A percentile compares a stretch with the other conserved stretches of the same genome.
phyloP scores from a whole-genome alignment of 352 stramenopile genomes.

The Pilasporangium apinafurcum region DNA sequence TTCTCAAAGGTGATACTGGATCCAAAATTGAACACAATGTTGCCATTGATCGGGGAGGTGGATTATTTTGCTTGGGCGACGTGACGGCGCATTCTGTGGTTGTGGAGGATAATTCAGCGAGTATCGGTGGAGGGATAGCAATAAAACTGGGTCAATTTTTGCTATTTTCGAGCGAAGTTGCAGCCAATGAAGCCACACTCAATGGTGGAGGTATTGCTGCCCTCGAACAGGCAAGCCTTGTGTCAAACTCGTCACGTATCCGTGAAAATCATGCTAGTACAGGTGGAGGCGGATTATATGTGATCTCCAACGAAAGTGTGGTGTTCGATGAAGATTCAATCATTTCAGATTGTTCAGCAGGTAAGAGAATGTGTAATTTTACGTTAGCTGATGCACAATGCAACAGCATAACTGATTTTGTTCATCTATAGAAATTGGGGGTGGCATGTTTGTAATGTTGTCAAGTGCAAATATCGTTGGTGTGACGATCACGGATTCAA shows the following conservation, averaged over 20 bases:
- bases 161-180: constrained; percentile 7
- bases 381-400: background rate
- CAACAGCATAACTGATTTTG: background rate
- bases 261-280: constrained; percentile 15
- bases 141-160: constrained; percentile 10
- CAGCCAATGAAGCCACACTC: constrained; percentile 16
- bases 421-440: constrained; percentile 12
- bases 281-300: constrained; percentile 35
- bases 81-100: constrained; percentile 1
- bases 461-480: constrained; percentile 7
- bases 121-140: constrained; percentile 23
- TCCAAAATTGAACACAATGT: constrained; percentile 17
- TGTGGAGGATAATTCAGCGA: constrained; percentile 20
- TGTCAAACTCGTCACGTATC: constrained; percentile 7
- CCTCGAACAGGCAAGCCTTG: constrained; percentile 12
- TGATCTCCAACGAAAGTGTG: constrained; percentile 30
- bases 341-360: constrained; percentile 21
- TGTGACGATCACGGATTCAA: constrained; percentile 6
- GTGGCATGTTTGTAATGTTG: constrained; percentile 23
- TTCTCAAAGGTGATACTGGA: constrained; percentile 7
- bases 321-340: constrained; percentile 15
- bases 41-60: constrained; percentile 17
- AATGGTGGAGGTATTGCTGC: constrained; percentile 50
- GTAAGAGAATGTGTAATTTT: constrained; percentile 12
- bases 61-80: constrained; percentile 7